These are phyloP conservation scores for Hyparrhenia diplandra DNA, from an alignment of 176 grass and related monocot genomes.

Conservation along the genomic window DNA sequence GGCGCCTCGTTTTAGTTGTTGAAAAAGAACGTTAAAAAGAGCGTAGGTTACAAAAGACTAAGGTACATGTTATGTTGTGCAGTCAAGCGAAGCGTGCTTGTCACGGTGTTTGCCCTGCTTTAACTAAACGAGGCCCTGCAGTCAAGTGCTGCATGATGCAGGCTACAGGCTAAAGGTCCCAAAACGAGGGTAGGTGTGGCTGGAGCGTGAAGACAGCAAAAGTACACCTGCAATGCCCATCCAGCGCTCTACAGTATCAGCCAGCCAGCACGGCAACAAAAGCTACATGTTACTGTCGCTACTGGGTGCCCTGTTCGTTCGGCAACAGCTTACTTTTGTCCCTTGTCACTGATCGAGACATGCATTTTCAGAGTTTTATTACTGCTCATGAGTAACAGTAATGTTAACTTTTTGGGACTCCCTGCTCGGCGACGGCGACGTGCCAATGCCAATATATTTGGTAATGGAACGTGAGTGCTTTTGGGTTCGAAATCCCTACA, in stretches of 20 bases:
- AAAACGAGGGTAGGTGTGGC: neutral
- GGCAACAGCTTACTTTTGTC: neutral
- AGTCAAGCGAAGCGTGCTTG: too few species aligned
- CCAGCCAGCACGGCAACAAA: neutral
- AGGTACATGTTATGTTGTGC: too few species aligned
- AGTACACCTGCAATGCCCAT: neutral
- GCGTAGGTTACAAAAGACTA: too few species aligned
- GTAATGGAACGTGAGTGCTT: neutral
- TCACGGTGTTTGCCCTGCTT: neutral
- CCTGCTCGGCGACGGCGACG: too few species aligned
- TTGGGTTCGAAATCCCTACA: too few species aligned
- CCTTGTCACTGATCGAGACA: neutral
- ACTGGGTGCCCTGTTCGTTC: neutral
- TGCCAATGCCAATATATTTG: too few species aligned
- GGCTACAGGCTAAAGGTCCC: neutral
- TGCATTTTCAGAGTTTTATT: neutral
- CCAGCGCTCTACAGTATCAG: neutral
- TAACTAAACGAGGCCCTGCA: too few species aligned
- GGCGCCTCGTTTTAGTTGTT: too few species aligned
- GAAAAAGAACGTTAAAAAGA: too few species aligned
- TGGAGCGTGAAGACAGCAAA: neutral
- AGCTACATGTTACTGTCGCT: neutral
- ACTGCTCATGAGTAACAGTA: neutral
- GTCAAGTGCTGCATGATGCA: neutral
- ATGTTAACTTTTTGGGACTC: neutral